Evolutionary conservation across 1,284 basidiomycete genomes (phyloP).

Genomic region (Apiotrichum domesticum): DNA sequence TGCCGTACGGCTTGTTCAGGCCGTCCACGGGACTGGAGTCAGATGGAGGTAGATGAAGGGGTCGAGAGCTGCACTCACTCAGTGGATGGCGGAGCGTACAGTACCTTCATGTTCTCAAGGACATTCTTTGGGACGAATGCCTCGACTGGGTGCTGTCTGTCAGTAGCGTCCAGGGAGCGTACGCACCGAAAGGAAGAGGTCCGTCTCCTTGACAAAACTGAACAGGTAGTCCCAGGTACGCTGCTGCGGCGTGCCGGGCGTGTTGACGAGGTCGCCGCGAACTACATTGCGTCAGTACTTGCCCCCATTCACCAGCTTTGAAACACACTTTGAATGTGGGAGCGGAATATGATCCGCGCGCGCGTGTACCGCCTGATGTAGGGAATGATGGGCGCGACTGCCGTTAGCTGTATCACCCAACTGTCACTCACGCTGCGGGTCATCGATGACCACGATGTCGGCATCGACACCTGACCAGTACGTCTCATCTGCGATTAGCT

Average conservation of each 20-base stretch:
- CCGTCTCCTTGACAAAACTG: conserved; percentile 76
- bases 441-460: conserved; percentile 62
- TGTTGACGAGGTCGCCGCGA: conserved; percentile 37
- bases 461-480: conserved; percentile 61
- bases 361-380: conserved; percentile 72
- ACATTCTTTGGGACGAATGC: conserved; percentile 81
- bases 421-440: conserved; percentile 43
- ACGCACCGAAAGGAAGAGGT: conserved; percentile 70
- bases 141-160: conserved; percentile 65
- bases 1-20: conserved; percentile 60
- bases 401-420: conserved; percentile 1
- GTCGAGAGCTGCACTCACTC: conserved; percentile 22
- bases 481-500: conserved; percentile 50
- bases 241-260: conserved; percentile 61
- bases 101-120: conserved; percentile 48
- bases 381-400: conserved; percentile 66
- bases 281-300: conserved; percentile 16
- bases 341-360: conserved; percentile 77
- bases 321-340: conserved; percentile 76
- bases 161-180: background rate
- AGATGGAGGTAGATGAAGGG: background rate
- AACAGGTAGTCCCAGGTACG: conserved; percentile 85
- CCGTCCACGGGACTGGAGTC: conserved; percentile 66
- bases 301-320: background rate
- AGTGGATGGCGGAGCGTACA: conserved; percentile 45